These are phyloP conservation scores for Chlamydomonas sp. DNA, from an alignment of 139 green algal genomes.

Conservation along the genomic window DNA sequence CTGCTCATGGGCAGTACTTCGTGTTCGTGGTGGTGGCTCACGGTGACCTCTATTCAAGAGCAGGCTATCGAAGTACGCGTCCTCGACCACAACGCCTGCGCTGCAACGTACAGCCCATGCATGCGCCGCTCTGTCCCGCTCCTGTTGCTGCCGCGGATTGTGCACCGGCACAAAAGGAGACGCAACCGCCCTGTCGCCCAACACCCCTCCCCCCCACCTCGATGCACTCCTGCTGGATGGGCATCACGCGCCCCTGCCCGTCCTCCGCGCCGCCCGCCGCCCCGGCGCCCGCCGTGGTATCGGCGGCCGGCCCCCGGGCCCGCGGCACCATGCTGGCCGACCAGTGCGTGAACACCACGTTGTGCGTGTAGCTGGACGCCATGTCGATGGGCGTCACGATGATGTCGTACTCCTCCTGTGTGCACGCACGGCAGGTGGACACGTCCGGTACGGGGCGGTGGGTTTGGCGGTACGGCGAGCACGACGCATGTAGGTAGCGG, in stretches of 20 bases:
- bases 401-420: constrained; percentile 29
- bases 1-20: no score
- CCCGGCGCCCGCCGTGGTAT: no score
- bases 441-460: not conserved
- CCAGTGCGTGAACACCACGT: constrained; percentile 40
- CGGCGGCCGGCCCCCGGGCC: not conserved
- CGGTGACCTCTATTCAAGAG: not conserved
- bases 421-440: no score
- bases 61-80: no score
- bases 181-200: not conserved
- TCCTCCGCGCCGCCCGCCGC: not conserved
- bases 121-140: no score
- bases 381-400: not conserved
- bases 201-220: not conserved
- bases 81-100: no score
- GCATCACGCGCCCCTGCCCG: not conserved
- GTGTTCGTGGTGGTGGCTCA: not conserved
- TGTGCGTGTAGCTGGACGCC: constrained; percentile 13
- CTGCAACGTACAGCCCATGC: no score
- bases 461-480: not conserved
- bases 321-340: not conserved
- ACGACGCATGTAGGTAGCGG: no score
- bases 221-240: constrained; percentile 25
- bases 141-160: no score
- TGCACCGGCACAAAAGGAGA: no score